Evolutionary conservation across 768 basidiomycete genomes (phyloP).

Genomic region (Tricholoma furcatifolium): DNA sequence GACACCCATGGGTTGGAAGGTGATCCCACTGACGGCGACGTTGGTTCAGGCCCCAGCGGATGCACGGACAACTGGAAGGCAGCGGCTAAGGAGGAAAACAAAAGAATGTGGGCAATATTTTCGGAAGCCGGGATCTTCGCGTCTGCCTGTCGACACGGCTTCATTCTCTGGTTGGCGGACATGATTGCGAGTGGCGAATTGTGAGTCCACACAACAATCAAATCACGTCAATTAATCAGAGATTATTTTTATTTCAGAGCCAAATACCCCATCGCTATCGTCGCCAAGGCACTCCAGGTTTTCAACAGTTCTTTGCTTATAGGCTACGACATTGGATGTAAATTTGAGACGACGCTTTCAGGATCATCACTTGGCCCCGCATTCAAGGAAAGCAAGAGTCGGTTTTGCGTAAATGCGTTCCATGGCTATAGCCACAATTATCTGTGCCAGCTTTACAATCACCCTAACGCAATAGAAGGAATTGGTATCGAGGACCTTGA

Average conservation of each 20-base stretch:
- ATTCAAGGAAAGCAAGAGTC: conserved; percentile 1
- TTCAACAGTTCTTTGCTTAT: conserved; percentile 9
- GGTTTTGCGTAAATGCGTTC: neutral
- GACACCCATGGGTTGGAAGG: no score
- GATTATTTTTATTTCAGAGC: conserved; percentile 16
- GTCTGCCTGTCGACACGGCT: conserved; percentile 35
- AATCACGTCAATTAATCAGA: neutral
- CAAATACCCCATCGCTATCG: conserved; percentile 25
- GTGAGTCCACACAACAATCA: conserved; percentile 22
- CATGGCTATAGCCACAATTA: neutral
- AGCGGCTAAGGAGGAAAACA: no score
- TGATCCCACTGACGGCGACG: no score
- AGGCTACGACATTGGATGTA: conserved; percentile 30
- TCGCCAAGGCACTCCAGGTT: conserved; percentile 22
- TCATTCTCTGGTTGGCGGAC: conserved; percentile 27
- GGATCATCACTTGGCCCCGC: conserved; percentile 17
- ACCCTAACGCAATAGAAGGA: conserved; percentile 26
- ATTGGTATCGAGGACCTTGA: no score
- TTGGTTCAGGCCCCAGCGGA: no score
- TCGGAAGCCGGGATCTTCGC: no score
- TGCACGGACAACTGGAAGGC: no score
- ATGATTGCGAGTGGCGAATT: conserved; percentile 36
- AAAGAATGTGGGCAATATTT: no score
- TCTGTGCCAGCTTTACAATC: conserved; percentile 29
- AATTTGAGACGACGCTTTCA: no score